These are phyloP conservation scores for Komagataella ulmi DNA, from an alignment of 805 yeast species.

Conservation along the genomic window DNA sequence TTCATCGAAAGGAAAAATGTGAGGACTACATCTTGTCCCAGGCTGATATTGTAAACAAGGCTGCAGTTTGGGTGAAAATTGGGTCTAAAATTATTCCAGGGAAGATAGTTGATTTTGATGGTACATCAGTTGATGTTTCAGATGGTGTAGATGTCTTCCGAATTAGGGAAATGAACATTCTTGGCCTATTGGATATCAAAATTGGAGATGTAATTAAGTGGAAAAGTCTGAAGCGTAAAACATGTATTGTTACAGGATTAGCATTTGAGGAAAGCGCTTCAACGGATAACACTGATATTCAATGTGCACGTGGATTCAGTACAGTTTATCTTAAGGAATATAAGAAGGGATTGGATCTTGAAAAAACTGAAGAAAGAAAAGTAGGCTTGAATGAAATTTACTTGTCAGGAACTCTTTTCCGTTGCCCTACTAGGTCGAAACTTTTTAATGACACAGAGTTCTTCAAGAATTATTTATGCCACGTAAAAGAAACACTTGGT, in stretches of 20 bases:
- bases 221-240: constrained; percentile 8
- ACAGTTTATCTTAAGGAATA: constrained; percentile 24
- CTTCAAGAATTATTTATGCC: constrained; percentile 5
- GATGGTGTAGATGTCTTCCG: constrained; percentile 3
- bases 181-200: constrained; percentile 33
- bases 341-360: constrained; percentile 7
- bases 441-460: constrained; percentile 7
- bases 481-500: neutral
- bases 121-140: constrained; percentile 2
- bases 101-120: constrained; percentile 1
- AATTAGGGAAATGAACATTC: constrained; percentile 18
- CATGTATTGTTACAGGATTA: constrained; percentile 34
- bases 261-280: constrained; percentile 9
- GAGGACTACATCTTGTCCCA: neutral
- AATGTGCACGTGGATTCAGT: constrained; percentile 53
- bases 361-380: constrained; percentile 8
- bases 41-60: neutral
- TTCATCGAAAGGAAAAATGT: neutral
- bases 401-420: neutral
- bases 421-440: constrained; percentile 1
- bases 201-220: constrained; percentile 40
- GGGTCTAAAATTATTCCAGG: constrained; percentile 4
- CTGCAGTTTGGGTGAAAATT: constrained; percentile 5
- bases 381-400: neutral
- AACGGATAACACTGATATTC: constrained; percentile 16